Conservation (phyloP, 495 filamentous ascomycete species). For the Penicillium lividum region DNA sequence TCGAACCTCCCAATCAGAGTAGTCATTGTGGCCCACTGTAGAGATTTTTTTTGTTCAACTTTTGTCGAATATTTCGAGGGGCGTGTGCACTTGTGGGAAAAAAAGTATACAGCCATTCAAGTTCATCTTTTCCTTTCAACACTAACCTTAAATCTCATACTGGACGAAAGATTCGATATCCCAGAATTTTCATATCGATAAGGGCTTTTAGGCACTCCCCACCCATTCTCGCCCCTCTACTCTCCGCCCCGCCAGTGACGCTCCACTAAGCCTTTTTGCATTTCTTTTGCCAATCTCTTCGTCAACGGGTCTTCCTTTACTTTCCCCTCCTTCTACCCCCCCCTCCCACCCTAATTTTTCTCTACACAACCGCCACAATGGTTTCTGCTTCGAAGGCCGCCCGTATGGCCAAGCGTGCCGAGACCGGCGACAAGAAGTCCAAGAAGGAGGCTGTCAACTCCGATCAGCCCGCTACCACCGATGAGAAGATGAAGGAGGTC, state of each 20-base stretch:
- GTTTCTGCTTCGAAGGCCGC: constrained; percentile 98
- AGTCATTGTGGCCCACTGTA: constrained; percentile 29
- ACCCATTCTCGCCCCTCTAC: constrained; percentile 40
- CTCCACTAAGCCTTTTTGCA: constrained; percentile 45
- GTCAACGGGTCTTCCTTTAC: constrained; percentile 17
- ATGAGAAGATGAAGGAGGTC: constrained; percentile 74
- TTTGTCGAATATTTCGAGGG: background rate
- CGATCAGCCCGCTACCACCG: constrained; percentile 69
- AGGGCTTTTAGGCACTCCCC: constrained; percentile 38
- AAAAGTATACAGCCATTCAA: background rate
- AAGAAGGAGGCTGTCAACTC: constrained; percentile 64
- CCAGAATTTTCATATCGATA: constrained; percentile 42
- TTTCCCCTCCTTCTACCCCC: constrained; percentile 14
- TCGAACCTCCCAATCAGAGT: constrained; percentile 34
- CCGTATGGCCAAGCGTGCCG: constrained; percentile 91
- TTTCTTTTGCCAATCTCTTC: constrained; percentile 40
- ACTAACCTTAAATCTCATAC: background rate
- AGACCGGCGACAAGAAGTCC: constrained; percentile 68
- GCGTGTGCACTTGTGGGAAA: background rate
- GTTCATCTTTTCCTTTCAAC: constrained; percentile 10
- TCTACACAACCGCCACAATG: constrained; percentile 36
- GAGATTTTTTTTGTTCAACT: constrained; percentile 29
- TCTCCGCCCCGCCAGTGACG: constrained; percentile 40
- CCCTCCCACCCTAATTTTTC: background rate
- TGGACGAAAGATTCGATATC: constrained; percentile 13